Percentiles rank a stretch among this genome's conserved stretches.
These are phyloP conservation scores for Collybia sp. DNA, from an alignment of 768 basidiomycete genomes.

Conservation along the genomic window DNA sequence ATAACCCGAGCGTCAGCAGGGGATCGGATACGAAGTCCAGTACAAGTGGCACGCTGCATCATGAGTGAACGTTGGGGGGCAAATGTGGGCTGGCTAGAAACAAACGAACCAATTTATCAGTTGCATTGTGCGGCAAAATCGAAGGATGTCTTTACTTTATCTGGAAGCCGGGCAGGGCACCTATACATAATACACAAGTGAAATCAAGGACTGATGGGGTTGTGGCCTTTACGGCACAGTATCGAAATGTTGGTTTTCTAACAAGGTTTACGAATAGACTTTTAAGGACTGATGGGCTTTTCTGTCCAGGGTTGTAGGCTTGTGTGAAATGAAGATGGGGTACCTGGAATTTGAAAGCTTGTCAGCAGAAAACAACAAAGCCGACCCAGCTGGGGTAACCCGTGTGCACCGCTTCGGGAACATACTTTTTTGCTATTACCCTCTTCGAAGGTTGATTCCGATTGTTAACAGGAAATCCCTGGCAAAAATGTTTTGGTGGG, in stretches of 20 bases:
- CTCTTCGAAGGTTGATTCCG: neutral
- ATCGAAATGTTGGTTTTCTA: constrained; percentile 19
- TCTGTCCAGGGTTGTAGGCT: constrained; percentile 25
- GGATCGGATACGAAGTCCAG: constrained; percentile 45
- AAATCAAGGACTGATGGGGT: constrained; percentile 36
- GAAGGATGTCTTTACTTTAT: constrained; percentile 25
- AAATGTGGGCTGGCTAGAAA: constrained; percentile 11
- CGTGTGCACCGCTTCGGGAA: too few relatives aligned
- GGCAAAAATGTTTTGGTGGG: too few relatives aligned
- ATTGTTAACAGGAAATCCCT: too few relatives aligned
- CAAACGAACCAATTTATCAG: constrained; percentile 7
- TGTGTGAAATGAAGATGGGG: constrained; percentile 23
- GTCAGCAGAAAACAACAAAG: constrained; percentile 3
- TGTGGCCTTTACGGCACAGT: constrained; percentile 32
- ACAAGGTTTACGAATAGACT: constrained; percentile 39
- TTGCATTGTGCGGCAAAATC: constrained; percentile 13
- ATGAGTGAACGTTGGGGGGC: constrained; percentile 8
- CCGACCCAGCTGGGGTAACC: neutral
- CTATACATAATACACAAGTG: constrained; percentile 19
- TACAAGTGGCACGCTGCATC: constrained; percentile 51
- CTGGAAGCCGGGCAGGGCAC: constrained; percentile 22
- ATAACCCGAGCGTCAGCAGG: constrained; percentile 53
- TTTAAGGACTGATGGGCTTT: constrained; percentile 36
- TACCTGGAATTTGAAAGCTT: constrained; percentile 17
- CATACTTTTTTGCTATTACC: neutral